Conservation (phyloP, 768 basidiomycete species). For the Coprinellus aureogranulatus region DNA sequence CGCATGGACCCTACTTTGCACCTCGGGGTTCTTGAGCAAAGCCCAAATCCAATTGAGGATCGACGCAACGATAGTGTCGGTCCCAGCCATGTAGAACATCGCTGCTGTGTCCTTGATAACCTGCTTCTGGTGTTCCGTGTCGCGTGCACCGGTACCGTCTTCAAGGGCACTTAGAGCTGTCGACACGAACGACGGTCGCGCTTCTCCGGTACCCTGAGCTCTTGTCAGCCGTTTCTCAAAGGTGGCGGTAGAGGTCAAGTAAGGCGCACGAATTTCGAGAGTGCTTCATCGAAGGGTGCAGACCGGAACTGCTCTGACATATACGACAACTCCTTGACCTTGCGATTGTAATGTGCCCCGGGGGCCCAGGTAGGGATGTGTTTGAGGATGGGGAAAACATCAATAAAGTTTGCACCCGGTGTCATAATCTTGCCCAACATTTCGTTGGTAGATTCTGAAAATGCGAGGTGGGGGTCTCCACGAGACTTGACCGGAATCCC, state of each 20-base stretch:
- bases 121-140: constrained; percentile 15
- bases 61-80: constrained; percentile 26
- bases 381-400: constrained; percentile 23
- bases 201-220: constrained; percentile 15
- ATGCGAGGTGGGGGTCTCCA: constrained; percentile 29
- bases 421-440: constrained; percentile 20
- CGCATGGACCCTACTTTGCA: constrained; percentile 33
- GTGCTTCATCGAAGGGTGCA: constrained; percentile 30
- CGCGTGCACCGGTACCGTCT: background rate
- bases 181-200: constrained; percentile 18
- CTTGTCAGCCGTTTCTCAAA: background rate
- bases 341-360: constrained; percentile 33
- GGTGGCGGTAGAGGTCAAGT: no score
- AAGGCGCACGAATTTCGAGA: constrained; percentile 31
- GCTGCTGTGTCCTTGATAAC: constrained; percentile 22
- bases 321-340: constrained; percentile 37
- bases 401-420: constrained; percentile 32
- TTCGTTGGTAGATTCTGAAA: constrained; percentile 21
- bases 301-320: constrained; percentile 30
- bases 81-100: constrained; percentile 23
- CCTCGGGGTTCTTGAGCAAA: constrained; percentile 39
- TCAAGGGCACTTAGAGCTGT: constrained; percentile 13
- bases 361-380: constrained; percentile 32
- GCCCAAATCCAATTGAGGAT: constrained; percentile 34
- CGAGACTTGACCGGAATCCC: constrained; percentile 12